Percentiles rank a stretch among this genome's conserved stretches.
These are phyloP conservation scores for Zygnema circumcarinatum DNA, from an alignment of 139 green algal genomes.

Conservation along the genomic window DNA sequence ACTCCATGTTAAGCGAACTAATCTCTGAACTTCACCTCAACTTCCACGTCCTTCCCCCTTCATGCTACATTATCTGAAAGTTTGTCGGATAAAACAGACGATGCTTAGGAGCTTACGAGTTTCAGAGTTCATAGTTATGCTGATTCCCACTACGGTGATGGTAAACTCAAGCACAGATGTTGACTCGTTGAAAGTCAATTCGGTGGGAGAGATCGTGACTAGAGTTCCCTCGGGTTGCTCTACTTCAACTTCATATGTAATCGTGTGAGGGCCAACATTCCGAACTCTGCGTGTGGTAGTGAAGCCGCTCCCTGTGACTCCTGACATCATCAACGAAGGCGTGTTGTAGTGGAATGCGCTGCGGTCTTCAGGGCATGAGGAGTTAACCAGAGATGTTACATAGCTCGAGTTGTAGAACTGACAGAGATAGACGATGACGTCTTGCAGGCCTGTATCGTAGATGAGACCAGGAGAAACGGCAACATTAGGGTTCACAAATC, in stretches of 20 bases:
- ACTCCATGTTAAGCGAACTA: neutral
- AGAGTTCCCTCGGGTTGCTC: neutral
- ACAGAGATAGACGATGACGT: constrained; percentile 32
- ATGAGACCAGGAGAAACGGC: constrained; percentile 14
- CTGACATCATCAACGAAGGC: constrained; percentile 9
- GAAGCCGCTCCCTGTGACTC: constrained; percentile 7
- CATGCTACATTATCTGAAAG: too few species aligned
- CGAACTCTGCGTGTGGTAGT: neutral
- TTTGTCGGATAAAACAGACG: neutral
- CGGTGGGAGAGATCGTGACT: constrained; percentile 23
- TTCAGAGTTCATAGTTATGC: neutral
- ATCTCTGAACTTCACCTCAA: too few species aligned
- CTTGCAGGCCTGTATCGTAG: constrained; percentile 10
- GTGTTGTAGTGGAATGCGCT: constrained; percentile 17
- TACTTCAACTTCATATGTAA: constrained; percentile 10
- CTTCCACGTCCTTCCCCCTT: too few species aligned
- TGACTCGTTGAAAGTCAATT: neutral
- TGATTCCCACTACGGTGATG: neutral
- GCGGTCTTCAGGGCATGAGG: neutral
- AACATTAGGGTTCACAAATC: constrained; percentile 13
- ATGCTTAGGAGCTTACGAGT: neutral
- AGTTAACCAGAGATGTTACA: neutral
- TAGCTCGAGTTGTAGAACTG: neutral
- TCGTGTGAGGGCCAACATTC: constrained; percentile 9
- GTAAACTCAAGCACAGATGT: neutral